These are phyloP conservation scores for Cercospora beticola DNA, from an alignment of 2,329 filamentous ascomycete genomes.

Conservation along the genomic window DNA sequence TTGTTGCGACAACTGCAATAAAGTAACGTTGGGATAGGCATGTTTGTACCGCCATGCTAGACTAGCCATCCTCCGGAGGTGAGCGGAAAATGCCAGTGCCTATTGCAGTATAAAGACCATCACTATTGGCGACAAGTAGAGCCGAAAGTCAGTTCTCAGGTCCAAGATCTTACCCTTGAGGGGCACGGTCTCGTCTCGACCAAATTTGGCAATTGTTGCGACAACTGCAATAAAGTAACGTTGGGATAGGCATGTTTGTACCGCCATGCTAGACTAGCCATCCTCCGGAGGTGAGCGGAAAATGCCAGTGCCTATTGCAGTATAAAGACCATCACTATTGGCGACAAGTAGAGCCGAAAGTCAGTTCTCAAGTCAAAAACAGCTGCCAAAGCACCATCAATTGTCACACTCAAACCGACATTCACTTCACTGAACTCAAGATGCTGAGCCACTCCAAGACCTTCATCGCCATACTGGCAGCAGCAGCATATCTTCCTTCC, in stretches of 20 bases:
- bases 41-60: neutral
- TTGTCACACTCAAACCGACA: neutral
- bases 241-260: neutral
- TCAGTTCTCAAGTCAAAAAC: neutral
- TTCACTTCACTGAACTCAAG: neutral
- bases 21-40: neutral
- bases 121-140: neutral
- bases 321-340: neutral
- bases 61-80: neutral
- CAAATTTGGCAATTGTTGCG: neutral
- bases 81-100: neutral
- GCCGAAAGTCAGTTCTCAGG: neutral
- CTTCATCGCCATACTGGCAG: slow-evolving; percentile 7
- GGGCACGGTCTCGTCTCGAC: neutral
- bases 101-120: neutral
- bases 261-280: neutral
- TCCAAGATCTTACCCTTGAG: neutral
- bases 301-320: neutral
- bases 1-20: neutral
- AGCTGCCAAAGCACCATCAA: neutral
- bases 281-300: neutral
- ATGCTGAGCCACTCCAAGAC: slow-evolving; percentile 1
- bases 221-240: neutral
- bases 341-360: neutral
- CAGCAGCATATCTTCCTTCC: slow-evolving; percentile 13